Conservation (phyloP, 2,329 filamentous ascomycete genomes). For the Pestalotiopsis sp. region DNA sequence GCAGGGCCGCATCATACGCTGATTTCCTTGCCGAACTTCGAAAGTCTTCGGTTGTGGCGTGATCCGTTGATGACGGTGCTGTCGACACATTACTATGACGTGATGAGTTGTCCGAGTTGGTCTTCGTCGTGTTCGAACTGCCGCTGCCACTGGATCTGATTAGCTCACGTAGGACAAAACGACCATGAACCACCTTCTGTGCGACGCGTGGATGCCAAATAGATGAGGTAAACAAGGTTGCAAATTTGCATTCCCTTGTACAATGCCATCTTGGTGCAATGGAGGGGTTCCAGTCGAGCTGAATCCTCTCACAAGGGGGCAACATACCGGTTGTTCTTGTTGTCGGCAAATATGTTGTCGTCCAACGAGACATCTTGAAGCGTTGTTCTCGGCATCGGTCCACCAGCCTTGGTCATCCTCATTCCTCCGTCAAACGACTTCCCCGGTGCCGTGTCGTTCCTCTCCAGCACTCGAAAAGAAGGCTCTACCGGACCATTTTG, state of each 20-base stretch:
- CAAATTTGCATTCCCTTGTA: background rate
- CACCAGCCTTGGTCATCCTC: constrained; percentile 41
- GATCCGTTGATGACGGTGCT: constrained; percentile 58
- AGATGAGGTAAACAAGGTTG: background rate
- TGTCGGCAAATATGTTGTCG: constrained; percentile 60
- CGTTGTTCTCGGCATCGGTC: constrained; percentile 39
- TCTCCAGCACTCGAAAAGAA: constrained; percentile 62
- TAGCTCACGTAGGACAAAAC: constrained; percentile 39
- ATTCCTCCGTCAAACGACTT: constrained; percentile 55
- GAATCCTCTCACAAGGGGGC: background rate
- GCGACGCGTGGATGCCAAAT: constrained; percentile 11
- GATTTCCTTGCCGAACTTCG: constrained; percentile 37
- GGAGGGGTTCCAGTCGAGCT: background rate
- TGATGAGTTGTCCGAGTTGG: constrained; percentile 61
- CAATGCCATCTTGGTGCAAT: background rate
- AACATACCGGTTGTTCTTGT: constrained; percentile 59
- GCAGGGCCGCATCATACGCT: constrained; percentile 39
- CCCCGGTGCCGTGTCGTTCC: constrained; percentile 44
- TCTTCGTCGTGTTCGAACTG: constrained; percentile 63
- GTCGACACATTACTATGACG: constrained; percentile 65
- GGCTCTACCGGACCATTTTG: constrained; percentile 53
- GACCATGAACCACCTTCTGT: constrained; percentile 26
- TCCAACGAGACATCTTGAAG: constrained; percentile 40
- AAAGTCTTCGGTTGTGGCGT: constrained; percentile 42
- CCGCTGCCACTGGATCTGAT: constrained; percentile 53